Evolutionary conservation across 73 alveolate genomes (phyloP).

Genomic region (Tetrahymena elliotti): DNA sequence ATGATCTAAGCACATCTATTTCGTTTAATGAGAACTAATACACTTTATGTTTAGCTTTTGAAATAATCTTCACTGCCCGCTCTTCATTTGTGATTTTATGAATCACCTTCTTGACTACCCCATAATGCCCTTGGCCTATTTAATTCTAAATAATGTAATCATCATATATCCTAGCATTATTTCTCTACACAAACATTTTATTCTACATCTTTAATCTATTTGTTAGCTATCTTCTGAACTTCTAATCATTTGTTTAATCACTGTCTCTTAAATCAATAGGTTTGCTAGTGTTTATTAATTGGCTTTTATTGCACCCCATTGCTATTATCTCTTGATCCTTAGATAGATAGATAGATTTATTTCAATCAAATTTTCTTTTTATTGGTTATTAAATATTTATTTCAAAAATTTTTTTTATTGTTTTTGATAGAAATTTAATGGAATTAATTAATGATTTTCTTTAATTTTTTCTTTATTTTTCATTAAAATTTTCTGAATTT

Average conservation of each 20-base stretch:
- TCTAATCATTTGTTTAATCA: neutral
- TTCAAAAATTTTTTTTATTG: too few relatives aligned
- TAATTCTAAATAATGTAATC: neutral
- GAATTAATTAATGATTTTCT: too few relatives aligned
- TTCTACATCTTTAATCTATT: neutral
- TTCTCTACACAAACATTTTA: neutral
- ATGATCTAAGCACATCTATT: neutral
- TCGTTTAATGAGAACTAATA: neutral
- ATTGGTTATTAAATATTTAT: too few relatives aligned
- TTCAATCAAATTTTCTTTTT: neutral
- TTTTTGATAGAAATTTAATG: too few relatives aligned
- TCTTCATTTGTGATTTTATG: neutral
- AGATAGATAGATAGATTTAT: neutral
- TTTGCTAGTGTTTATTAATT: neutral
- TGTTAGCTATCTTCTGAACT: neutral
- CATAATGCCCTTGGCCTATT: neutral
- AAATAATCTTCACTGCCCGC: neutral
- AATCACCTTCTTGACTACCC: neutral
- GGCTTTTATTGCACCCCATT: neutral
- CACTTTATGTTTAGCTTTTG: neutral
- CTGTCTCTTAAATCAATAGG: neutral
- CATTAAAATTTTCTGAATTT: too few relatives aligned
- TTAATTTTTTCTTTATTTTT: too few relatives aligned
- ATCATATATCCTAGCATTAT: neutral
- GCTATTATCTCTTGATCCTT: neutral